Conservation (phyloP, 2,329 filamentous ascomycete species). For the Myrmaecium sp. region DNA sequence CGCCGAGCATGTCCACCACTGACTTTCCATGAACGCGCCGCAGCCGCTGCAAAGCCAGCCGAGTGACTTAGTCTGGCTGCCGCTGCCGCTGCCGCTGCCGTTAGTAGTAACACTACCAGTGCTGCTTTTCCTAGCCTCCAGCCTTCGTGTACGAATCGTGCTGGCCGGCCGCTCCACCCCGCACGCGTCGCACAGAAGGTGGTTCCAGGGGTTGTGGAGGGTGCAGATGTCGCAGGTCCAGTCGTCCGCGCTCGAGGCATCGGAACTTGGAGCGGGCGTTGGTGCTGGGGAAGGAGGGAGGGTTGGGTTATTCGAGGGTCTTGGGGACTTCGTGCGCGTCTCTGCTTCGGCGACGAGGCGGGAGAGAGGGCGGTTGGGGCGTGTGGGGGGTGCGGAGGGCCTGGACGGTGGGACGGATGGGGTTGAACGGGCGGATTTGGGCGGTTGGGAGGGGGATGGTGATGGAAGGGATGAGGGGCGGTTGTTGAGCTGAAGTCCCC, state of each 20-base stretch:
- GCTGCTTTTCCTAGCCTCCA: constrained; percentile 9
- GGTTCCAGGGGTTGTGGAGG: constrained; percentile 41
- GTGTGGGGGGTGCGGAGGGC: constrained; percentile 6
- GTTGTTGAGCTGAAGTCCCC: constrained; percentile 14
- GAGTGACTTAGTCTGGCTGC: constrained; percentile 31
- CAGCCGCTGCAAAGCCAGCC: constrained; percentile 44
- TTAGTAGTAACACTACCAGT: no score
- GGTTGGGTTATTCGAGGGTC: constrained; percentile 5
- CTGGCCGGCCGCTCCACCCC: constrained; percentile 35
- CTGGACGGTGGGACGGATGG: not conserved
- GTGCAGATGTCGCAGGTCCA: constrained; percentile 48
- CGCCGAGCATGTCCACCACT: constrained; percentile 47
- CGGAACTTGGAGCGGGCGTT: constrained; percentile 13
- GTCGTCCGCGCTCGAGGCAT: constrained; percentile 21
- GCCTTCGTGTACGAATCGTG: constrained; percentile 14
- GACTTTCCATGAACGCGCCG: constrained; percentile 44
- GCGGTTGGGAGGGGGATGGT: not conserved
- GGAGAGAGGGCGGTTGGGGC: constrained; percentile 15
- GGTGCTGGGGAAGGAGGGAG: constrained; percentile 8
- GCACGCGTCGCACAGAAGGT: constrained; percentile 44
- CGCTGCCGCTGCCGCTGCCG: no score
- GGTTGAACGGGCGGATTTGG: not conserved
- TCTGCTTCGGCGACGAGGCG: constrained; percentile 13
- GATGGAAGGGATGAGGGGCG: constrained; percentile 1
- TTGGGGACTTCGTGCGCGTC: constrained; percentile 6